Percentiles rank a stretch among this genome's conserved stretches.
phyloP scores from a whole-genome alignment of 192 early-diverging fungal genomes.

The Spinellus fusiger region DNA sequence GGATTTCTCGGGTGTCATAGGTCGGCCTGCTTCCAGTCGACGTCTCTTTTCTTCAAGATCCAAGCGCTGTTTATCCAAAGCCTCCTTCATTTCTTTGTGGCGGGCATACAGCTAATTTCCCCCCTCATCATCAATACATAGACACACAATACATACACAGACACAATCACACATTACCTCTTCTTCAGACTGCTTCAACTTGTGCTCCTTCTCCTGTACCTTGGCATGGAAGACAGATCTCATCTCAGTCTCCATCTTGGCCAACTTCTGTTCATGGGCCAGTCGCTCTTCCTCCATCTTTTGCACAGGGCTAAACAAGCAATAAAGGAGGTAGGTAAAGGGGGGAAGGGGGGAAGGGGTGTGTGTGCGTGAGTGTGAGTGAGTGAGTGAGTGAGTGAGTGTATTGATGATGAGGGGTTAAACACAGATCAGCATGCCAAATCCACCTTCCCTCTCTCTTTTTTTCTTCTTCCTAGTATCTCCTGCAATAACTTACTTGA shows the following conservation, averaged over 20 bases:
- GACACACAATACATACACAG: not conserved
- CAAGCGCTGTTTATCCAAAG: constrained; percentile 86
- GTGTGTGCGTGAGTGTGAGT: not conserved
- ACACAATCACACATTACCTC: constrained; percentile 34
- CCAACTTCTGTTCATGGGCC: constrained; percentile 92
- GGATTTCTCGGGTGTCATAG: constrained; percentile 69
- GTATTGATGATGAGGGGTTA: too few species aligned
- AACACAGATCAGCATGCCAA: too few species aligned
- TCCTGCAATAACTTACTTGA: constrained; percentile 49
- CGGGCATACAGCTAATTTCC: constrained; percentile 74
- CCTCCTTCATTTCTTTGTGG: constrained; percentile 98
- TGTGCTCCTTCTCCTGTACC: constrained; percentile 98
- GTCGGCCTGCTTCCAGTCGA: constrained; percentile 68
- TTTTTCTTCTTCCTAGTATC: not conserved
- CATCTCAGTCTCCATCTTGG: constrained; percentile 99
- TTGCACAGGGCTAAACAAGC: constrained; percentile 30
- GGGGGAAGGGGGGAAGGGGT: not conserved
- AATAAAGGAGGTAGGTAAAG: not conserved
- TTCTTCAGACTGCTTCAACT: constrained; percentile 97
- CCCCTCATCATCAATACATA: too few species aligned
- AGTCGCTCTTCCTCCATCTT: constrained; percentile 91
- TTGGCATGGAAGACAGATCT: constrained; percentile 98
- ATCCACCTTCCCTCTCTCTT: not conserved
- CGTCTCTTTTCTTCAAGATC: constrained; percentile 98
- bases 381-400: too few species aligned